These are phyloP conservation scores for Saccharomycodes ludwigii DNA, from an alignment of 805 yeast genomes.

Conservation along the genomic window DNA sequence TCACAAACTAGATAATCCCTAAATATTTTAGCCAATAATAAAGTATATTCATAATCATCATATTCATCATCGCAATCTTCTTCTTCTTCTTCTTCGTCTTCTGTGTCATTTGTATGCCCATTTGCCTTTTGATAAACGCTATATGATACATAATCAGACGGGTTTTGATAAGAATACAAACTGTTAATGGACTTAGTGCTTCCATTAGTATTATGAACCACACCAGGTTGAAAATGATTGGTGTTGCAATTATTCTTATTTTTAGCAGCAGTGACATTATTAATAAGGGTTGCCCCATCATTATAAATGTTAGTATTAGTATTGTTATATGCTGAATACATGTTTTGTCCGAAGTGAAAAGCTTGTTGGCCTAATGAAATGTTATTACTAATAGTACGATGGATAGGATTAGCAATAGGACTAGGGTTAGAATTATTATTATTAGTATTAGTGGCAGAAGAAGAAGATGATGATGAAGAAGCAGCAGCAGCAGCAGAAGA, in stretches of 20 bases:
- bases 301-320: too few relatives aligned
- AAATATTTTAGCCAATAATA: conserved; percentile 14
- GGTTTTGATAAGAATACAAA: not conserved
- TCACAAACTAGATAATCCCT: conserved; percentile 20
- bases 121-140: conserved; percentile 1
- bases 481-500: conserved; percentile 1
- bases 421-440: too few relatives aligned
- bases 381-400: too few relatives aligned
- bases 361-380: too few relatives aligned
- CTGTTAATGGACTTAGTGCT: too few relatives aligned
- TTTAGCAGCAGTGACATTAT: too few relatives aligned
- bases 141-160: not conserved
- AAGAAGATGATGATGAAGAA: not conserved
- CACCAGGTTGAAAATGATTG: too few relatives aligned
- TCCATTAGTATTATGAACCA: too few relatives aligned
- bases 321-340: too few relatives aligned
- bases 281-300: too few relatives aligned
- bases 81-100: conserved; percentile 4
- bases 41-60: conserved; percentile 9
- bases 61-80: conserved; percentile 5
- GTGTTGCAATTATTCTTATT: too few relatives aligned
- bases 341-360: too few relatives aligned
- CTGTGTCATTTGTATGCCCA: conserved; percentile 1
- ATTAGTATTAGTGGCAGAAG: conserved; percentile 8
- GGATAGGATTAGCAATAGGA: not conserved